phyloP scores from a whole-genome alignment of 176 grass and related monocot genomes.

The Avena atlantica region DNA sequence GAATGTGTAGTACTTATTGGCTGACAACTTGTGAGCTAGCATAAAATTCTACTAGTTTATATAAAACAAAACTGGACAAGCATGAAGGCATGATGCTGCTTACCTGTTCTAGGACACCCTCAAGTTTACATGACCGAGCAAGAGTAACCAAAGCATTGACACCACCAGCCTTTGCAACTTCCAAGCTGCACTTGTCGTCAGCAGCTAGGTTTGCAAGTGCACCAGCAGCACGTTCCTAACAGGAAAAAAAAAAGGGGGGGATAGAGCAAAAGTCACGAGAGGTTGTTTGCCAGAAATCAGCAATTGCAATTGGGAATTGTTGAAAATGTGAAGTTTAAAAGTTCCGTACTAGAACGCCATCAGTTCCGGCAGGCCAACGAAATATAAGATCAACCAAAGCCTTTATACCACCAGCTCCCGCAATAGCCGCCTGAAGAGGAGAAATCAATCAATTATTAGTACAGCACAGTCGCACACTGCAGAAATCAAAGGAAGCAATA shows the following conservation, averaged over 20 bases:
- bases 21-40: neutral
- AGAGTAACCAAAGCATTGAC: slow-evolving; percentile 95
- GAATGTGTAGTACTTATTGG: slow-evolving; percentile 5
- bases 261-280: slow-evolving; percentile 35
- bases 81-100: slow-evolving; percentile 17
- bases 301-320: slow-evolving; percentile 12
- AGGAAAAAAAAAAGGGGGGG: slow-evolving; percentile 27
- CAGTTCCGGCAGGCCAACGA: slow-evolving; percentile 82
- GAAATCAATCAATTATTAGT: slow-evolving; percentile 40
- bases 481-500: slow-evolving; percentile 9
- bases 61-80: slow-evolving; percentile 22
- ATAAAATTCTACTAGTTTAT: slow-evolving; percentile 19
- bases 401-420: slow-evolving; percentile 82
- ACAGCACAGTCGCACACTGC: slow-evolving; percentile 10
- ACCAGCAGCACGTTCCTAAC: slow-evolving; percentile 96
- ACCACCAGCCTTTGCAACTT: slow-evolving; percentile 94
- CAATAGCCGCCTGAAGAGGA: slow-evolving; percentile 77
- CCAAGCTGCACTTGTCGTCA: slow-evolving; percentile 98
- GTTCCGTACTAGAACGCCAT: slow-evolving; percentile 91
- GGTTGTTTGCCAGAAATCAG: slow-evolving; percentile 14
- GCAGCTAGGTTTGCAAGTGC: slow-evolving; percentile 97
- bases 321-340: slow-evolving; percentile 32
- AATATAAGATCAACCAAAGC: slow-evolving; percentile 97
- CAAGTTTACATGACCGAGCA: slow-evolving; percentile 92
- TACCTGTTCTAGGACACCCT: slow-evolving; percentile 97